Evolutionary conservation across 176 grass and related monocot genomes (phyloP), one percentile per base, ranked within the genome.

Genomic region (Carex kokanica): DNA sequence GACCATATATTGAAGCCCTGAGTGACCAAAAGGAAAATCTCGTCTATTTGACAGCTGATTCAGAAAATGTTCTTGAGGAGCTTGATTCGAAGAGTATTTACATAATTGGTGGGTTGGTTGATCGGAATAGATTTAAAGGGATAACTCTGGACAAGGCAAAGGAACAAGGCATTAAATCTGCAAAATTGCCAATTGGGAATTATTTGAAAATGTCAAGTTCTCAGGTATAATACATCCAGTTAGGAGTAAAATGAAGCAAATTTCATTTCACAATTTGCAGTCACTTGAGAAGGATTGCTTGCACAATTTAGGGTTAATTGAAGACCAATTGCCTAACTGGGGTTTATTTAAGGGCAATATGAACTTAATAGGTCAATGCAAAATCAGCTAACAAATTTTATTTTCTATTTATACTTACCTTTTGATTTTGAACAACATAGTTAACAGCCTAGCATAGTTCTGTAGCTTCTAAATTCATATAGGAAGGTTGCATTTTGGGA

Each of bases 141-240:
- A 61, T 95, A 80, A 98, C 96, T 56, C 73, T 88, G 88, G 91
- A 95, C 62, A 95, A 98, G 66, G 93, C 96, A 70, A 86, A 82
- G 85, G 89, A 93, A 36, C 93, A 98, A 83, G 89, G 89, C n/a
- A 95, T 98, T 90, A 85, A 90, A 75, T 88, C 89, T 74, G 93
- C 93, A n/a, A 95, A 93, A 65, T 89, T 98, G 75, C 96, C 91
- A 14, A 98, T 95, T 75, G 89, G 87, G 74, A 91, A 84, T 59
- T 98, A 91, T 72, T 78, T 98, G 71, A 98, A 93, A 87, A 93
- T 98, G 96, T 95, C 89, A 14, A 93, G 96, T 86, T 98, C 96
- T 58, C 92, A 98, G 93, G 96, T 95, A 79, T 85, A 36, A 54
- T 15, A 51, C 23, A 75, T 51, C 24, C 18, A 40, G 82, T 41